A percentile compares a stretch with the other conserved stretches of the same genome.
Evolutionary conservation across 2,329 filamentous ascomycete genomes (phyloP).

Genomic region (Pestalotiopsis sp.): DNA sequence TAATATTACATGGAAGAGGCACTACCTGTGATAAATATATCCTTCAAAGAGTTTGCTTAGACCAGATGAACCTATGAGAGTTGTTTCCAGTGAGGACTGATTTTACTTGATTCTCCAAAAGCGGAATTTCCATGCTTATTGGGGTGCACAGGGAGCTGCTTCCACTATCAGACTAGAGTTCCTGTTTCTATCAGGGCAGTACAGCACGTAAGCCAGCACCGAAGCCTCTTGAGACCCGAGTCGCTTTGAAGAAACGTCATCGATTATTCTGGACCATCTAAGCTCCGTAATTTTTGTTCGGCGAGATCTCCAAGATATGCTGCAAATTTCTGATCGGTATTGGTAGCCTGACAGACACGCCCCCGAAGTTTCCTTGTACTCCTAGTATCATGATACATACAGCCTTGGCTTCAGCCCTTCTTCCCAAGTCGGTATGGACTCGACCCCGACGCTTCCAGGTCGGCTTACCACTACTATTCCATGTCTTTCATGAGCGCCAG

Average conservation of each 20-base stretch:
- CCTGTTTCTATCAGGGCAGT: too few species aligned
- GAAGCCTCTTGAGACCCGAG: neutral
- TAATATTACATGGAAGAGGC: neutral
- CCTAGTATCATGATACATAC: neutral
- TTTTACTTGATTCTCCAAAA: too few species aligned
- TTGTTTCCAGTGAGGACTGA: too few species aligned
- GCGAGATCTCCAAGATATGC: neutral
- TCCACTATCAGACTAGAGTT: too few species aligned
- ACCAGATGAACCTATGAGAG: too few species aligned
- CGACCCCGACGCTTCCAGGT: neutral
- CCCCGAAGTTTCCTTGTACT: neutral
- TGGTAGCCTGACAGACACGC: neutral
- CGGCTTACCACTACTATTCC: neutral
- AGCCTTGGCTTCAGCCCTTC: neutral
- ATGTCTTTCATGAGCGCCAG: neutral
- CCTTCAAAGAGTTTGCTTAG: too few species aligned
- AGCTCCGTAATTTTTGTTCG: neutral
- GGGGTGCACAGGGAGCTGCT: too few species aligned
- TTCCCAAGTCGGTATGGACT: neutral
- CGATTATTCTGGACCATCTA: neutral
- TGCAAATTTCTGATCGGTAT: neutral
- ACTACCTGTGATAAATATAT: too few species aligned
- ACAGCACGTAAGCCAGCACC: too few species aligned
- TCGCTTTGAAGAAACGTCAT: neutral
- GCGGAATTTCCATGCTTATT: too few species aligned